A percentile compares a stretch with the other conserved stretches of the same genome.
phyloP scores from a whole-genome alignment of 371 early-diverging fungal genomes.

The Apophysomyces elegans region DNA sequence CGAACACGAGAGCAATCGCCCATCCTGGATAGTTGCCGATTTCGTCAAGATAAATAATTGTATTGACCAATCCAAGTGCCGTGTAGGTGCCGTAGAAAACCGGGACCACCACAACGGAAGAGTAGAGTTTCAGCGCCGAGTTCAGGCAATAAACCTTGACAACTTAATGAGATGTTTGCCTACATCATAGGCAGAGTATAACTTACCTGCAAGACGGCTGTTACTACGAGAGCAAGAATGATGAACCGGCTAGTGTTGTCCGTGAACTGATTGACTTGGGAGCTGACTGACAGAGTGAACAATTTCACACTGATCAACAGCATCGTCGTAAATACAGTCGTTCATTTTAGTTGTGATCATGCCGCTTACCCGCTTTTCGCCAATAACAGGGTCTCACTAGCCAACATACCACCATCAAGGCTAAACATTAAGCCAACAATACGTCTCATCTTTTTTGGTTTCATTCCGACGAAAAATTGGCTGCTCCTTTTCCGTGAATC shows the following conservation, averaged over 20 bases:
- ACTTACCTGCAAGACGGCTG: slow-evolving; percentile 65
- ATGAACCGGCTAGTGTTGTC: slow-evolving; percentile 65
- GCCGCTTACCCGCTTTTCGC: slow-evolving; percentile 66
- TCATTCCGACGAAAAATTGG: slow-evolving; percentile 42
- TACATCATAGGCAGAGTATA: no score
- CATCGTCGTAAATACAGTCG: background rate
- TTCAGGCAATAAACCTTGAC: slow-evolving; percentile 69
- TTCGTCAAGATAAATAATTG: slow-evolving; percentile 66
- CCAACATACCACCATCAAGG: slow-evolving; percentile 65
- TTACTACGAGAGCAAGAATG: slow-evolving; percentile 56
- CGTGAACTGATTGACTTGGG: slow-evolving; percentile 64
- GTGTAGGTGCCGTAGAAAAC: slow-evolving; percentile 74
- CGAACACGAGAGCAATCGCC: slow-evolving; percentile 59
- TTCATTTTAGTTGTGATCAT: background rate
- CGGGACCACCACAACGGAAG: slow-evolving; percentile 74
- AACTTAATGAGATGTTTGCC: background rate
- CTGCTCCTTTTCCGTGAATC: slow-evolving; percentile 37
- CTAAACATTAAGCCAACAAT: slow-evolving; percentile 67
- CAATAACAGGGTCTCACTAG: slow-evolving; percentile 66
- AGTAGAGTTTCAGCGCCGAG: slow-evolving; percentile 64
- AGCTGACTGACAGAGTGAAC: slow-evolving; percentile 57
- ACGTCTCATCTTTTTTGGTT: slow-evolving; percentile 50
- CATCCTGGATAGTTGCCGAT: slow-evolving; percentile 62
- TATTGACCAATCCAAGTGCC: slow-evolving; percentile 66
- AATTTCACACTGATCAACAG: slow-evolving; percentile 51